Evolutionary conservation across 2,329 filamentous ascomycete genomes (phyloP).

Genomic region (Fusarium pilosicola): DNA sequence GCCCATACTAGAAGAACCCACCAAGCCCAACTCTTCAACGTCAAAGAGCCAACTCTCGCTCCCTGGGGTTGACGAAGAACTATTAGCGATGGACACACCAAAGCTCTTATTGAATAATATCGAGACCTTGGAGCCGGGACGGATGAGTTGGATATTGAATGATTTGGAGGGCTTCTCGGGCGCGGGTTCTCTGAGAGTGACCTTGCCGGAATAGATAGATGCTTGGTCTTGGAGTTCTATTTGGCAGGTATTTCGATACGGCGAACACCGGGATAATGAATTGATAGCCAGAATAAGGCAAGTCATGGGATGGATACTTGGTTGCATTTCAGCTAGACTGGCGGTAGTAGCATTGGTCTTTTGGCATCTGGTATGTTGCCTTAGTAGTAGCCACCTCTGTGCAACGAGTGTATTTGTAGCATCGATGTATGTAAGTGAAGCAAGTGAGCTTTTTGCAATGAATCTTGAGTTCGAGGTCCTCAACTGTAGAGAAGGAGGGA

Average conservation of each 20-base stretch:
- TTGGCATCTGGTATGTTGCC: neutral
- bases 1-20: constrained; percentile 2
- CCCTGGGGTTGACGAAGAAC: constrained; percentile 9
- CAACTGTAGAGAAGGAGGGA: no score
- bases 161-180: constrained; percentile 42
- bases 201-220: neutral
- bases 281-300: neutral
- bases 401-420: neutral
- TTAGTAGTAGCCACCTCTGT: neutral
- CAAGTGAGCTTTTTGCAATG: neutral
- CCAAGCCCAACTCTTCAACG: neutral
- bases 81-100: neutral
- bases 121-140: constrained; percentile 18
- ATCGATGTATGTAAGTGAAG: neutral
- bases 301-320: neutral
- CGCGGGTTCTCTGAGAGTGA: constrained; percentile 20
- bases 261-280: neutral
- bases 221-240: neutral
- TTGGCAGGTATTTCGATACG: neutral
- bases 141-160: constrained; percentile 38
- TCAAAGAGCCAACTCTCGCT: constrained; percentile 28
- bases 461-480: neutral
- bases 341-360: neutral
- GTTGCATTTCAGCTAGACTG: neutral
- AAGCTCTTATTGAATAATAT: constrained; percentile 12